A percentile compares a stretch with the other conserved stretches of the same genome.
Evolutionary conservation across 1,139 yeast species (phyloP).

Genomic region (Hyphopichia khmerensis): DNA sequence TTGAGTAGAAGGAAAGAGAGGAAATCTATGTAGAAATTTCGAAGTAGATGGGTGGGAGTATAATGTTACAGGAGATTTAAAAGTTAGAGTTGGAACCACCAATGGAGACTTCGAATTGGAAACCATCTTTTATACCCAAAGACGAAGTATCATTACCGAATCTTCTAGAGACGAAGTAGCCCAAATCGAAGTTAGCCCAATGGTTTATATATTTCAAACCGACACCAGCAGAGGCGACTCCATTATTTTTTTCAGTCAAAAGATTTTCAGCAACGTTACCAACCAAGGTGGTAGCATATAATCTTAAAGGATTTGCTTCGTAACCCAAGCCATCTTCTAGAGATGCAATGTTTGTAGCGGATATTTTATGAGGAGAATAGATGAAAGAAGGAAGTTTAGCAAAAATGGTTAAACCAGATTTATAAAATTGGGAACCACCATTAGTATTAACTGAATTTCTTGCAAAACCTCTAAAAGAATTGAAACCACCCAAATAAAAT

Average conservation of each 20-base stretch:
- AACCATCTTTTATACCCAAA: constrained; percentile 42
- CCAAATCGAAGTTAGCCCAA: constrained; percentile 49
- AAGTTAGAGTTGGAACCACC: constrained; percentile 36
- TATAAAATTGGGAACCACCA: constrained; percentile 46
- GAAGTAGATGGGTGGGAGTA: too few species aligned
- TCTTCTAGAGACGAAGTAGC: constrained; percentile 41
- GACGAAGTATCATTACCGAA: constrained; percentile 11
- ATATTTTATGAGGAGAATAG: constrained; percentile 16
- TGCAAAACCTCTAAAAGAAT: constrained; percentile 39
- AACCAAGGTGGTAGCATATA: constrained; percentile 35
- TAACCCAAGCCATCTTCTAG: constrained; percentile 14
- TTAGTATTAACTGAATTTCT: constrained; percentile 34
- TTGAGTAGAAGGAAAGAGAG: neutral
- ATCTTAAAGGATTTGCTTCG: constrained; percentile 41
- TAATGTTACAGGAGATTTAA: neutral
- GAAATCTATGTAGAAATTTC: too few species aligned
- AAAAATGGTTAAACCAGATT: constrained; percentile 31
- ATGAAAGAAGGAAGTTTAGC: constrained; percentile 37
- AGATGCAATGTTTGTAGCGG: constrained; percentile 10
- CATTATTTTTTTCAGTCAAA: constrained; percentile 17
- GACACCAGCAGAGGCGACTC: constrained; percentile 39
- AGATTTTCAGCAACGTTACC: constrained; percentile 36
- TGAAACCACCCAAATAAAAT: constrained; percentile 49
- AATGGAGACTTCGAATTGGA: constrained; percentile 47
- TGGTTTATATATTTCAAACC: constrained; percentile 44